These are phyloP conservation scores for Rubia yunnanensis DNA, from an alignment of 257 asterid species.

Conservation along the genomic window DNA sequence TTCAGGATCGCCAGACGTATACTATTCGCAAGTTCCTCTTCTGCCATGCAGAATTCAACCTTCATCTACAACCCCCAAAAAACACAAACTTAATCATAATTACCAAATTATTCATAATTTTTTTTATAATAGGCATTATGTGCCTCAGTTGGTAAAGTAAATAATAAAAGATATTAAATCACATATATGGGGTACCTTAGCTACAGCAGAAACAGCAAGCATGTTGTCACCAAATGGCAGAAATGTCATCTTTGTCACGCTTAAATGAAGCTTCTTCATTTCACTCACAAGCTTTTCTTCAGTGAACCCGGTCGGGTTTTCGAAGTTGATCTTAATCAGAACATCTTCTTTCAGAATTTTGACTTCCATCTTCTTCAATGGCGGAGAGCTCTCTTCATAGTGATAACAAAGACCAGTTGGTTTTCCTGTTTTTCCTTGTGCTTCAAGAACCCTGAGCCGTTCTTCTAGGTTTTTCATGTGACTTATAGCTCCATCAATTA, in stretches of 20 bases:
- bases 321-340: background rate
- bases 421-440: background rate
- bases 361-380: background rate
- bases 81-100: background rate
- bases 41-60: background rate
- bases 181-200: no score
- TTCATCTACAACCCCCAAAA: background rate
- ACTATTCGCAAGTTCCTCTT: conserved; percentile 1
- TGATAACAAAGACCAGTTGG: background rate
- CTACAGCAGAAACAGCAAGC: background rate
- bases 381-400: background rate
- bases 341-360: background rate
- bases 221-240: background rate
- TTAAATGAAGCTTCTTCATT: conserved; percentile 4
- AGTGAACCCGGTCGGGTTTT: background rate
- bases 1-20: background rate
- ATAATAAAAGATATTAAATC: no score
- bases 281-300: background rate
- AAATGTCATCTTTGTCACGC: background rate
- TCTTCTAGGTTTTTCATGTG: background rate
- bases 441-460: background rate
- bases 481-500: background rate
- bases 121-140: no score
- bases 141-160: no score
- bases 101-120: no score